Conservation (phyloP, 768 basidiomycete species). For the Panus rudis region DNA sequence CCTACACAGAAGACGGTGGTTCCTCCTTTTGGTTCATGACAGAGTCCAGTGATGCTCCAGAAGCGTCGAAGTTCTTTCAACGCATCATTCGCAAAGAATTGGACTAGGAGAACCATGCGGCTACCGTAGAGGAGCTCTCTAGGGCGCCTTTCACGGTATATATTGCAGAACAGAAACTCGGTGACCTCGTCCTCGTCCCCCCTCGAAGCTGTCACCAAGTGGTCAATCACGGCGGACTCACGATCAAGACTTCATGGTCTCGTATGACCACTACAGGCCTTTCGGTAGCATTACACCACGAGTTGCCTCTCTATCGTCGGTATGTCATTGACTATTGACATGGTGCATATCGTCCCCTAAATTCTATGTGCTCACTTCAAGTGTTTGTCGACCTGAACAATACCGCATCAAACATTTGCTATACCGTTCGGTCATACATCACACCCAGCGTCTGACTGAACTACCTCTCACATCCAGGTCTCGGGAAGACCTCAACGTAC, state of each 20-base stretch:
- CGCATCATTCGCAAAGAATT: conserved; percentile 47
- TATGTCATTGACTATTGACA: conserved; percentile 21
- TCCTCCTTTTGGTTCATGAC: conserved; percentile 90
- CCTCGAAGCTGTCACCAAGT: conserved; percentile 81
- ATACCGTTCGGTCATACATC: conserved; percentile 42
- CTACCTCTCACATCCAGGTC: no score
- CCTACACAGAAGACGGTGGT: conserved; percentile 63
- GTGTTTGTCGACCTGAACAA: conserved; percentile 74
- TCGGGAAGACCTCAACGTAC: no score
- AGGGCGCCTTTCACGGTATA: conserved; percentile 64
- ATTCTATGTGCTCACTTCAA: conserved; percentile 21
- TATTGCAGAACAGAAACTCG: conserved; percentile 63
- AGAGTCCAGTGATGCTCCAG: conserved; percentile 44
- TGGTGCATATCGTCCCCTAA: not conserved
- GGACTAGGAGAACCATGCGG: conserved; percentile 67
- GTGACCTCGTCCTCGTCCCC: conserved; percentile 77
- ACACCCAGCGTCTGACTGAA: conserved; percentile 19
- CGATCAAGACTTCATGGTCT: conserved; percentile 82
- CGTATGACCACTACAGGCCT: conserved; percentile 69
- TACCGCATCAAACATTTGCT: conserved; percentile 69
- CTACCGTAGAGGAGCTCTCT: conserved; percentile 55
- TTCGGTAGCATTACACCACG: conserved; percentile 53
- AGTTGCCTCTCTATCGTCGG: conserved; percentile 78
- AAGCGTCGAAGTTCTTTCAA: conserved; percentile 53
- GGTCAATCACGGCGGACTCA: conserved; percentile 72